A percentile compares a stretch with the other conserved stretches of the same genome.
Conservation (phyloP, 2,329 filamentous ascomycete genomes). For the Hypoxylon sp. region DNA sequence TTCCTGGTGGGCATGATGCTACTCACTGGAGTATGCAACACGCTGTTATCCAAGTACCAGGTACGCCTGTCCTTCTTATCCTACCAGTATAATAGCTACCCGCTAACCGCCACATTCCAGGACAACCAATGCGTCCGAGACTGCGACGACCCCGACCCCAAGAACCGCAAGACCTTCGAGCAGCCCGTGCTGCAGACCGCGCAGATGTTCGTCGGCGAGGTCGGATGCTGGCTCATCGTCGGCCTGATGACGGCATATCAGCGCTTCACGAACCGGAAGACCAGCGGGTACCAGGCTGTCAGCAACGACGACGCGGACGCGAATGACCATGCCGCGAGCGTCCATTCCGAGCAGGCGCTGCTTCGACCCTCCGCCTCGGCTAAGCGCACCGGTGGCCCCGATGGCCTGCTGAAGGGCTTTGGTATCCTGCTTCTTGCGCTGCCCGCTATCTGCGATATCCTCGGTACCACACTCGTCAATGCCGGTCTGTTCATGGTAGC, state of each 20-base stretch:
- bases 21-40: slow-evolving; percentile 95
- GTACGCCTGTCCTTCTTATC: slow-evolving; percentile 61
- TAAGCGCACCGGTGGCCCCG: slow-evolving; percentile 55
- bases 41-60: slow-evolving; percentile 95
- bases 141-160: slow-evolving; percentile 77
- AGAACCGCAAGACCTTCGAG: slow-evolving; percentile 80
- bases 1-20: slow-evolving; percentile 97
- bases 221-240: slow-evolving; percentile 95
- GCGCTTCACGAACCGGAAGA: slow-evolving; percentile 62
- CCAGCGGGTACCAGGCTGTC: slow-evolving; percentile 75
- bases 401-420: slow-evolving; percentile 75
- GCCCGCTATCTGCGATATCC: slow-evolving; percentile 92
- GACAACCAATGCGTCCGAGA: slow-evolving; percentile 97
- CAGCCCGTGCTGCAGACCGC: slow-evolving; percentile 96
- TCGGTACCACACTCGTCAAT: slow-evolving; percentile 97
- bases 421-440: slow-evolving; percentile 81
- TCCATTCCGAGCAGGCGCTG: slow-evolving; percentile 57
- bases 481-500: slow-evolving; percentile 92
- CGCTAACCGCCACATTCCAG: slow-evolving; percentile 56
- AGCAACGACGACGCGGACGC: slow-evolving; percentile 61
- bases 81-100: not conserved
- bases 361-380: slow-evolving; percentile 48
- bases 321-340: slow-evolving; percentile 60
- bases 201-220: slow-evolving; percentile 98
- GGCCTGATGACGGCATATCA: slow-evolving; percentile 75